A percentile compares a stretch with the other conserved stretches of the same genome.
phyloP scores from a whole-genome alignment of 2,329 filamentous ascomycete genomes.

The Calonectria fujianensis region DNA sequence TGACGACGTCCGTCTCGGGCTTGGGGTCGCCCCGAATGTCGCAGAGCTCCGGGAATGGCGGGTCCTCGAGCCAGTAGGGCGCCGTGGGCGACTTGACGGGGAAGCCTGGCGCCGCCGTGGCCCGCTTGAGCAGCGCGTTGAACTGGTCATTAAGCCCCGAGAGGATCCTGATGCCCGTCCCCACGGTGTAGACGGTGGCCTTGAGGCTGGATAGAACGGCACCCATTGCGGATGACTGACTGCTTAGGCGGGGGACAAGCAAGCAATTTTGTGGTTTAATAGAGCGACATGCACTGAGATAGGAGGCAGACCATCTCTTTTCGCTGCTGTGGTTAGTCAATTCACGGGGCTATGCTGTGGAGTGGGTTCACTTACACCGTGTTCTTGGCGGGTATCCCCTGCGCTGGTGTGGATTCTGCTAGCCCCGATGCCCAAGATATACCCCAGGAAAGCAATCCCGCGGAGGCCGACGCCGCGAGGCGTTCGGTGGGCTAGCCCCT shows the following conservation, averaged over 20 bases:
- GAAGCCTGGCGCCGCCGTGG: constrained; percentile 60
- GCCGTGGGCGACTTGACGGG: constrained; percentile 64
- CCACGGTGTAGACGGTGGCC: constrained; percentile 49
- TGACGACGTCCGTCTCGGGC: constrained; percentile 66
- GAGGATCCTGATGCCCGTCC: constrained; percentile 53
- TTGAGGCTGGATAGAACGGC: constrained; percentile 56
- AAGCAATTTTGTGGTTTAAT: not conserved
- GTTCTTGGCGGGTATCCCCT: not conserved
- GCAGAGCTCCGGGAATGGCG: constrained; percentile 65
- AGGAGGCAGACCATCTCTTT: not conserved
- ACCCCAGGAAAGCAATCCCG: not conserved
- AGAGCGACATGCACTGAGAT: not conserved
- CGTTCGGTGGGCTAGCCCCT: not conserved
- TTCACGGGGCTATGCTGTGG: too few species aligned
- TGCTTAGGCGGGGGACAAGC: too few species aligned
- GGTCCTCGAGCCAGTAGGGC: constrained; percentile 68
- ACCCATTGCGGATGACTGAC: constrained; percentile 57
- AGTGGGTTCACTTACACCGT: not conserved
- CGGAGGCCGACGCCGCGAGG: not conserved
- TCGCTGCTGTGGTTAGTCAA: too few species aligned
- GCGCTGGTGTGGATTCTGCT: too few species aligned
- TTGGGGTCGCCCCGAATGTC: constrained; percentile 60
- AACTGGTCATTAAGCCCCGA: constrained; percentile 54
- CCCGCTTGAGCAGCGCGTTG: constrained; percentile 56
- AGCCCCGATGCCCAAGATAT: not conserved